phyloP scores from a whole-genome alignment of 176 grass and related monocot species.

The Hordeum marinum region DNA sequence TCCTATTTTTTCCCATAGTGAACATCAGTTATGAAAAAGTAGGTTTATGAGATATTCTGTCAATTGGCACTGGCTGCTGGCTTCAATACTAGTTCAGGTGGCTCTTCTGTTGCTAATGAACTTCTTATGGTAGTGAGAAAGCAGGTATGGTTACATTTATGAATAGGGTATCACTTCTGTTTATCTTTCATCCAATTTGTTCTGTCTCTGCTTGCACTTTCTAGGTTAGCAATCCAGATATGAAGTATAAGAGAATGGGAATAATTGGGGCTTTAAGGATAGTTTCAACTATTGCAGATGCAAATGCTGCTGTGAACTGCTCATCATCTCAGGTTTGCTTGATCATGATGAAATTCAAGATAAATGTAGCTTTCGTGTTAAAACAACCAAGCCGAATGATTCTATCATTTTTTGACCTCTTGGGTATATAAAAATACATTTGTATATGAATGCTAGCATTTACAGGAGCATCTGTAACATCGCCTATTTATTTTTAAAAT shows the following conservation, averaged over 20 bases:
- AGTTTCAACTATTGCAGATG: constrained; percentile 61
- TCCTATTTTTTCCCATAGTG: background rate
- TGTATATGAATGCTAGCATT: constrained; percentile 1
- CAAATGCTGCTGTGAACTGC: constrained; percentile 38
- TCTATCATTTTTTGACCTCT: background rate
- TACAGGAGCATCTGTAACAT: background rate
- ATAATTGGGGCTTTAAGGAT: constrained; percentile 93
- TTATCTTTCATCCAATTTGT: constrained; percentile 8
- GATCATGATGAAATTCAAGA: constrained; percentile 4
- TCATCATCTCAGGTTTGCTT: constrained; percentile 65
- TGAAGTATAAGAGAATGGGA: constrained; percentile 88
- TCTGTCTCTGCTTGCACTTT: constrained; percentile 13
- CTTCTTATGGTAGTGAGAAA: constrained; percentile 96
- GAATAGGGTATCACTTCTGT: background rate
- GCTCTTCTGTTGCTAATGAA: constrained; percentile 74
- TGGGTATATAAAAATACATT: background rate
- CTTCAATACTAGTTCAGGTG: constrained; percentile 52
- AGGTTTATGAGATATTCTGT: constrained; percentile 91
- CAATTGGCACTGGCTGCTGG: constrained; percentile 66
- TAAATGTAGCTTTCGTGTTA: constrained; percentile 7
- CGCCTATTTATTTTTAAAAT: background rate
- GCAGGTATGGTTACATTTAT: constrained; percentile 45
- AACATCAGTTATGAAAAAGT: background rate
- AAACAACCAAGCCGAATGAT: background rate
- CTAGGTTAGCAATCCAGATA: constrained; percentile 88